phyloP scores from a whole-genome alignment of 371 early-diverging fungal species.

The Actinomucor elegans region DNA sequence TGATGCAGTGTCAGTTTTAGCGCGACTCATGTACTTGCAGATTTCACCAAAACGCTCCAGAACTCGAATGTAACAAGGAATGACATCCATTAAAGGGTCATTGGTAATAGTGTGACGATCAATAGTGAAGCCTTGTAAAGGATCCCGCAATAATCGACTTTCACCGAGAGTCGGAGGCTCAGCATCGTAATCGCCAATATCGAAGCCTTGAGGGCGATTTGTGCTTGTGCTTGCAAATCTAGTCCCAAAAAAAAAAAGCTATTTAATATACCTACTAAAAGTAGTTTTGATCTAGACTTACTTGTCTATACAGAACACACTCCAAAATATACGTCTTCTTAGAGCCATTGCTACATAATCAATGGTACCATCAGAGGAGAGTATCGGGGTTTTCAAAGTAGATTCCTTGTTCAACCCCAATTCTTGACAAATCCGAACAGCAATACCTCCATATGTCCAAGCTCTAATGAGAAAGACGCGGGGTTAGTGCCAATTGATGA shows the following conservation, averaged over 20 bases:
- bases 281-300: constrained; percentile 14
- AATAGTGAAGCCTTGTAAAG: constrained; percentile 27
- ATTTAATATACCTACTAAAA: background rate
- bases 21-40: constrained; percentile 48
- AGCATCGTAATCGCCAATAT: constrained; percentile 56
- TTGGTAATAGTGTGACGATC: constrained; percentile 19
- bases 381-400: constrained; percentile 31
- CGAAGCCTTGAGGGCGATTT: constrained; percentile 57
- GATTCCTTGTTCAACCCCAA: constrained; percentile 59
- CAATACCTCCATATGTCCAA: constrained; percentile 68
- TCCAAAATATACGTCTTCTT: constrained; percentile 62
- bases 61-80: constrained; percentile 28
- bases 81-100: constrained; percentile 35
- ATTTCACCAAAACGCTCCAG: constrained; percentile 52
- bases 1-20: constrained; percentile 28
- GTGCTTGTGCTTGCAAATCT: constrained; percentile 53
- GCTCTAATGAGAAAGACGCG: constrained; percentile 25
- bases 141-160: constrained; percentile 42
- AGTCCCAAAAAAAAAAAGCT: background rate
- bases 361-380: constrained; percentile 28
- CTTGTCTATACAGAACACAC: constrained; percentile 53
- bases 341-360: constrained; percentile 56
- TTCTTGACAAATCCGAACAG: constrained; percentile 61
- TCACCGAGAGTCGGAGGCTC: constrained; percentile 48
- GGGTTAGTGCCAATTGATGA: background rate